phyloP scores from a whole-genome alignment of 73 alveolate genomes.

The Tetrahymena elliotti region DNA sequence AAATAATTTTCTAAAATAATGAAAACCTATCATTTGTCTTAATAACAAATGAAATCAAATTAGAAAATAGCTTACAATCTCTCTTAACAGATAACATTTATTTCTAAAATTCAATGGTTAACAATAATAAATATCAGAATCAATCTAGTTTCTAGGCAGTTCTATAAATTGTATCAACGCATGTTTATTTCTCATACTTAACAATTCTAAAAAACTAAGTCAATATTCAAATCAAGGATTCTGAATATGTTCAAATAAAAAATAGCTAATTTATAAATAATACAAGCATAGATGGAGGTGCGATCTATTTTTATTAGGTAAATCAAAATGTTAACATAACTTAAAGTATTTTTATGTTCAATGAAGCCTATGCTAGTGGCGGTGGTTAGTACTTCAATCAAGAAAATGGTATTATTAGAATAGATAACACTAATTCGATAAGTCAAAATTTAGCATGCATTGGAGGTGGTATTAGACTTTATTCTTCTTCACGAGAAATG shows the following conservation, averaged over 20 bases:
- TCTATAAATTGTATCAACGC: background rate
- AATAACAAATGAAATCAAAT: background rate
- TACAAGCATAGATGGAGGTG: background rate
- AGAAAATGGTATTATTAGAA: background rate
- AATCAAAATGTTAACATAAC: background rate
- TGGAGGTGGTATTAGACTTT: background rate
- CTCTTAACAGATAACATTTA: background rate
- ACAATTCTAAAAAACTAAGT: background rate
- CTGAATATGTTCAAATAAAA: background rate
- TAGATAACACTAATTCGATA: background rate
- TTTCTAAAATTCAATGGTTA: too few relatives aligned
- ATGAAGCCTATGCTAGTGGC: background rate
- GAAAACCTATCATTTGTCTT: background rate
- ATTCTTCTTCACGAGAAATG: background rate
- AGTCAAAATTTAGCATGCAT: background rate
- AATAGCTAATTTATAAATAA: background rate
- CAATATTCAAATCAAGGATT: background rate
- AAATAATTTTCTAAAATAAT: too few relatives aligned
- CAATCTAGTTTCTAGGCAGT: background rate
- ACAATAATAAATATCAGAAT: too few relatives aligned
- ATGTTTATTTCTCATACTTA: background rate
- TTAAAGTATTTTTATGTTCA: background rate
- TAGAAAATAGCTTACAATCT: background rate
- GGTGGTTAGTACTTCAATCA: background rate
- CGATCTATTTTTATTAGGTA: background rate